Percentiles rank a stretch among this genome's conserved stretches.
phyloP scores from a whole-genome alignment of 1,284 basidiomycete species.

The Ganoderma lucidum region DNA sequence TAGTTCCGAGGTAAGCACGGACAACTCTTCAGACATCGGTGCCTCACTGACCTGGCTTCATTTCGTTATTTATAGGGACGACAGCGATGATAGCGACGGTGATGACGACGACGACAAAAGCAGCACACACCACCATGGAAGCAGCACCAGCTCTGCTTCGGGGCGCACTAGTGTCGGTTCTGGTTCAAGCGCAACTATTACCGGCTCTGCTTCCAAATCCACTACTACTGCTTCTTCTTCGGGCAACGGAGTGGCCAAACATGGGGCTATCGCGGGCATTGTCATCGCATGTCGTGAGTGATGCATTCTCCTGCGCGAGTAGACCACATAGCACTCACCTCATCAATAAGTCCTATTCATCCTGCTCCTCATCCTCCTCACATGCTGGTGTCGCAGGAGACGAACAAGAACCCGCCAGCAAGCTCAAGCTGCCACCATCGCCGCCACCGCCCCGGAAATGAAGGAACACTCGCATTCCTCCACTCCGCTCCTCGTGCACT shows the following conservation, averaged over 20 bases:
- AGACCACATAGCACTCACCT: constrained; percentile 3
- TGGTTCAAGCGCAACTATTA: not conserved
- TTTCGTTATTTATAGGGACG: constrained; percentile 9
- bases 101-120: constrained; percentile 16
- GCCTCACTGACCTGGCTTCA: not conserved
- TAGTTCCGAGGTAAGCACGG: constrained; percentile 1
- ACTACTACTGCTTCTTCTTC: not conserved
- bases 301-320: not conserved
- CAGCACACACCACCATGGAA: constrained; percentile 13
- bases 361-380: constrained; percentile 27
- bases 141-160: not conserved
- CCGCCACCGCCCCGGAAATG: constrained; percentile 15
- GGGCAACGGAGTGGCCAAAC: constrained; percentile 22
- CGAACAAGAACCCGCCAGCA: constrained; percentile 10
- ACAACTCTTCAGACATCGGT: not conserved
- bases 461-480: constrained; percentile 14
- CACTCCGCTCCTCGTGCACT: constrained; percentile 9
- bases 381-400: constrained; percentile 28
- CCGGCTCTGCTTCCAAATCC: not conserved
- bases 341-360: constrained; percentile 20
- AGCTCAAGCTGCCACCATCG: constrained; percentile 7
- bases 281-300: constrained; percentile 38
- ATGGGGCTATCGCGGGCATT: constrained; percentile 39
- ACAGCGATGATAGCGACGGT: constrained; percentile 23
- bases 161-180: not conserved